A percentile compares a stretch with the other conserved stretches of the same genome.
Conservation (phyloP, 306 rosid genomes). For the Medicago ruthenica region DNA sequence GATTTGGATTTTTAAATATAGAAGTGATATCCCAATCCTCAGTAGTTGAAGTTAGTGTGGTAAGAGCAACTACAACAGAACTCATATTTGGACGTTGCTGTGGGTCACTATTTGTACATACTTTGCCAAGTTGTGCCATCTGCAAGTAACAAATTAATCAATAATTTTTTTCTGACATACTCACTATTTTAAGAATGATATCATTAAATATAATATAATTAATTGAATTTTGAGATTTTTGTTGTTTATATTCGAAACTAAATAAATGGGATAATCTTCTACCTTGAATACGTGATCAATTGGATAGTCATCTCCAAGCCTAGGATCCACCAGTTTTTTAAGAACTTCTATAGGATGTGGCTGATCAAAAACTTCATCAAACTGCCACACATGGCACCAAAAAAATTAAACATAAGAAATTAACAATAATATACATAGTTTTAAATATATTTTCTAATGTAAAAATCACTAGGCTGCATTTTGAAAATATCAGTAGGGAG, state of each 20-base stretch:
- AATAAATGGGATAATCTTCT: neutral
- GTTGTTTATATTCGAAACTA: no score
- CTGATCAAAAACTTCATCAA: conserved; percentile 65
- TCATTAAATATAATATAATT: no score
- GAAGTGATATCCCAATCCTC: conserved; percentile 87
- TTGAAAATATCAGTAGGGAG: conserved; percentile 3
- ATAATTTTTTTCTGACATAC: neutral
- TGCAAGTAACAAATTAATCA: conserved; percentile 46
- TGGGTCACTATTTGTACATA: conserved; percentile 73
- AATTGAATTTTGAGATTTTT: no score
- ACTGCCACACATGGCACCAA: conserved; percentile 56
- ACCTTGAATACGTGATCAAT: conserved; percentile 80
- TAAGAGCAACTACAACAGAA: conserved; percentile 81
- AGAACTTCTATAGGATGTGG: conserved; percentile 65
- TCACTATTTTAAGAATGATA: no score
- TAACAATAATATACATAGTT: neutral
- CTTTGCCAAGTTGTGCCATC: conserved; percentile 83
- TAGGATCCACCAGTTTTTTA: conserved; percentile 70
- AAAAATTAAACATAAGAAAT: conserved; percentile 9
- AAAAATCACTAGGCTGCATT: neutral
- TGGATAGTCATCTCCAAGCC: conserved; percentile 75
- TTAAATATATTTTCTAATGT: neutral
- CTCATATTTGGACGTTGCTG: conserved; percentile 85
- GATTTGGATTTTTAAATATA: conserved; percentile 68
- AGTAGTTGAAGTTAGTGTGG: conserved; percentile 72